Conservation (phyloP, 225 moss, liverwort and hornwort genomes). For the Marchantia paleacea region DNA sequence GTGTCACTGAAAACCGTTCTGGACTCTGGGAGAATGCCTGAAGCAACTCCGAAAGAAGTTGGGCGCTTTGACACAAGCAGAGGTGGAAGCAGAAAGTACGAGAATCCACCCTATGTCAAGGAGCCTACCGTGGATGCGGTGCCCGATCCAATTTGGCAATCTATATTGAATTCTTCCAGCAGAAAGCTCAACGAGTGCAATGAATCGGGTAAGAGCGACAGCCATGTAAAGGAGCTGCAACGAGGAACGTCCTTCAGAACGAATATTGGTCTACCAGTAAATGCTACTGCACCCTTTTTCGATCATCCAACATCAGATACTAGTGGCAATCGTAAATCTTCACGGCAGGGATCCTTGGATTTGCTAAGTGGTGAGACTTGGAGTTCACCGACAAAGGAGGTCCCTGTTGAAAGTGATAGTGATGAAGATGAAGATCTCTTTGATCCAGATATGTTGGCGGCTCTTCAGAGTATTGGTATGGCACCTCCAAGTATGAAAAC, state of each 20-base stretch:
- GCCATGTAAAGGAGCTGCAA: conserved; percentile 29
- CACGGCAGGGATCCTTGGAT: conserved; percentile 33
- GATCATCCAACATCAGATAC: conserved; percentile 34
- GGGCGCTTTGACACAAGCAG: conserved; percentile 1
- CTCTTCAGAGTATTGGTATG: conserved; percentile 46
- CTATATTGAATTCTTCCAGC: conserved; percentile 36
- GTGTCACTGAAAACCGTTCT: conserved; percentile 3
- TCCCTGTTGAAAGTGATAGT: conserved; percentile 11
- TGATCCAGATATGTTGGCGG: conserved; percentile 43
- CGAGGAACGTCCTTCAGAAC: conserved; percentile 46
- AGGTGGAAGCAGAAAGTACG: conserved; percentile 6
- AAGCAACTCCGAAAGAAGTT: conserved; percentile 13
- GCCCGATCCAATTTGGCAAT: conserved; percentile 37
- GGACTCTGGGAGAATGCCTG: conserved; percentile 11
- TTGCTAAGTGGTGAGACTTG: conserved; percentile 53
- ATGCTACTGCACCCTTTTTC: conserved; percentile 49
- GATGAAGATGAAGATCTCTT: conserved; percentile 46
- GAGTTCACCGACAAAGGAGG: conserved; percentile 19
- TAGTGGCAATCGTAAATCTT: conserved; percentile 30
- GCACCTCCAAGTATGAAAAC: conserved; percentile 27
- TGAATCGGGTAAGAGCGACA: conserved; percentile 9
- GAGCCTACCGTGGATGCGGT: conserved; percentile 8
- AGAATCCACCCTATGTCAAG: conserved; percentile 30
- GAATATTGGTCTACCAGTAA: conserved; percentile 51
- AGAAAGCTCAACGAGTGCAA: conserved; percentile 23